Percentiles rank a stretch among this genome's conserved stretches.
phyloP scores from a whole-genome alignment of 2,329 filamentous ascomycete species.

The Chaetoscypha palmicola region DNA sequence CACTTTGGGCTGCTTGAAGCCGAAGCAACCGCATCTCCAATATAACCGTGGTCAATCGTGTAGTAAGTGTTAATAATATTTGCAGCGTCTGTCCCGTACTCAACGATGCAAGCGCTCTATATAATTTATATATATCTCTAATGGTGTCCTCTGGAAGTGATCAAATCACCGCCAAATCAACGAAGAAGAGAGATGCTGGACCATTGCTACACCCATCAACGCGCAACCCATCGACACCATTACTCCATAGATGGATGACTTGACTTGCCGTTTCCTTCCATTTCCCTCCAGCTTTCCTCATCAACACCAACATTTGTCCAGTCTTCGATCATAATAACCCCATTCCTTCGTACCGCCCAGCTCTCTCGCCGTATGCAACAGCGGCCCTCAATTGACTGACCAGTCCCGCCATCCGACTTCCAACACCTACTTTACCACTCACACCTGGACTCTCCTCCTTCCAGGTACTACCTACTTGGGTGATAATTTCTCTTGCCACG shows the following conservation, averaged over 20 bases:
- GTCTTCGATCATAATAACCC: no score
- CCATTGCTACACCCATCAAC: background rate
- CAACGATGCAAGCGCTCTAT: background rate
- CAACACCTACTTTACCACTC: background rate
- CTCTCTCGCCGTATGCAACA: background rate
- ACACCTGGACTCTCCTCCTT: background rate
- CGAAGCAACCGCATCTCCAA: conserved; percentile 25
- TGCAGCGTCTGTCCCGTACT: background rate
- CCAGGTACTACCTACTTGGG: background rate
- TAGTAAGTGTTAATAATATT: background rate
- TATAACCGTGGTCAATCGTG: conserved; percentile 44
- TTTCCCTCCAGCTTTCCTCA: no score
- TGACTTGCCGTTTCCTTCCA: no score
- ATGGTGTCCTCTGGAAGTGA: no score
- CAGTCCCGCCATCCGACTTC: conserved; percentile 5
- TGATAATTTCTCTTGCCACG: background rate
- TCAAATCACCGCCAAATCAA: no score
- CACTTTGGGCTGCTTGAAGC: conserved; percentile 5
- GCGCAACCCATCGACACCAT: background rate
- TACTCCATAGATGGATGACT: no score
- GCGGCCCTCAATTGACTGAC: conserved; percentile 4
- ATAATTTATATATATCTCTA: background rate
- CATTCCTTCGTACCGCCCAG: background rate
- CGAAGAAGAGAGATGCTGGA: no score
- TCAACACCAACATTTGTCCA: no score